Conservation (phyloP, 176 grass and related monocot genomes). For the Raddia guianensis region DNA sequence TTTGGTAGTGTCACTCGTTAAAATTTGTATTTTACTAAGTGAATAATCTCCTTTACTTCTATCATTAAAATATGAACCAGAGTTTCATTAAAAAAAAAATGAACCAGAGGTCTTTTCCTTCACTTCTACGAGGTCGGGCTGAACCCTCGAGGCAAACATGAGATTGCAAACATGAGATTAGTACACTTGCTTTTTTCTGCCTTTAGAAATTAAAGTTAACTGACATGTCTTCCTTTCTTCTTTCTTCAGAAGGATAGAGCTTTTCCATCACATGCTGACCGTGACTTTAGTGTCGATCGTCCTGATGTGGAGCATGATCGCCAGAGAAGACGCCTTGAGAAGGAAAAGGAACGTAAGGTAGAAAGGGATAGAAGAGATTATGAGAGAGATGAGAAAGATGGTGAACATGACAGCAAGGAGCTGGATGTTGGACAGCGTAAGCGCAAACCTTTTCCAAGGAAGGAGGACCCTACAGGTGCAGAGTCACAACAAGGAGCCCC, state of each 20-base stretch:
- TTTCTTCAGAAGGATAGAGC: conserved; percentile 75
- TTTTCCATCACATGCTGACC: conserved; percentile 65
- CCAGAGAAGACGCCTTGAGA: conserved; percentile 72
- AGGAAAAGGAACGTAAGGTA: conserved; percentile 82
- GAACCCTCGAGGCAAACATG: background rate
- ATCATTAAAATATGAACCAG: background rate
- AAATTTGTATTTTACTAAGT: conserved; percentile 2
- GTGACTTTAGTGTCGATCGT: conserved; percentile 82
- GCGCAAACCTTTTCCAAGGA: conserved; percentile 56
- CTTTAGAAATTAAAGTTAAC: conserved; percentile 1
- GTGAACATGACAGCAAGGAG: conserved; percentile 80
- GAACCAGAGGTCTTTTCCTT: background rate
- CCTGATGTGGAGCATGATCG: conserved; percentile 88
- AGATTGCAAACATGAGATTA: background rate
- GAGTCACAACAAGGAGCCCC: conserved; percentile 61
- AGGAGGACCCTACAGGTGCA: conserved; percentile 47
- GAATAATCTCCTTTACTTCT: background rate
- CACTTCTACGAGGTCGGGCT: background rate
- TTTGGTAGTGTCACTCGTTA: background rate
- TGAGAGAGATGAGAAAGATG: conserved; percentile 87
- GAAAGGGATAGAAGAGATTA: conserved; percentile 81
- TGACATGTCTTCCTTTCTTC: conserved; percentile 18
- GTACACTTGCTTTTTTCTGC: conserved; percentile 17
- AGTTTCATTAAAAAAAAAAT: no score
- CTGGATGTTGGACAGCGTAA: conserved; percentile 56